Evolutionary conservation across 2,329 filamentous ascomycete species (phyloP).

Genomic region (Xylariales sp.): DNA sequence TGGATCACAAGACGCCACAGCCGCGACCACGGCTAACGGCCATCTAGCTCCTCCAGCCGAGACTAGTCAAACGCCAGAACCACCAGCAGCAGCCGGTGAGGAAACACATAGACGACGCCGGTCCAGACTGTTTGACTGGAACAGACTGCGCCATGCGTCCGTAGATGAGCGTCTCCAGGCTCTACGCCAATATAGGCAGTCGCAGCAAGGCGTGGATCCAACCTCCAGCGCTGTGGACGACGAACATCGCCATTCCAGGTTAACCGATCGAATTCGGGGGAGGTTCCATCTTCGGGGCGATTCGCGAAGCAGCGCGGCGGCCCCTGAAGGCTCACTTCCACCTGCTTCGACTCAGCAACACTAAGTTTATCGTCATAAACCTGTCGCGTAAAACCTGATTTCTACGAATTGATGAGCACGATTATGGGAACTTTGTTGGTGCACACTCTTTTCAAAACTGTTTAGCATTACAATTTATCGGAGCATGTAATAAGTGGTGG

Average conservation of each 20-base stretch:
- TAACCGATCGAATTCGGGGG: slow-evolving; percentile 64
- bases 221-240: slow-evolving; percentile 52
- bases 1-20: slow-evolving; percentile 21
- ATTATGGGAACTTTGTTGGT: background rate
- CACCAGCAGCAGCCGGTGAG: slow-evolving; percentile 41
- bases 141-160: slow-evolving; percentile 67
- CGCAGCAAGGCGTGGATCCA: slow-evolving; percentile 50
- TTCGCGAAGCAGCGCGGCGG: slow-evolving; percentile 59
- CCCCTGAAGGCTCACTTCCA: slow-evolving; percentile 31
- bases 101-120: slow-evolving; percentile 56
- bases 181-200: slow-evolving; percentile 62
- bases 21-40: slow-evolving; percentile 6
- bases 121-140: slow-evolving; percentile 67
- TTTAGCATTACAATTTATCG: slow-evolving; percentile 22
- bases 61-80: slow-evolving; percentile 45
- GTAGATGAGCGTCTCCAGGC: slow-evolving; percentile 72
- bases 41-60: slow-evolving; percentile 39
- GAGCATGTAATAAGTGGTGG: slow-evolving; percentile 3
- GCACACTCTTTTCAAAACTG: background rate
- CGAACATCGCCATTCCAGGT: slow-evolving; percentile 55
- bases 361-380: background rate
- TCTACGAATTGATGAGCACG: slow-evolving; percentile 16
- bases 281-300: slow-evolving; percentile 65
- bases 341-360: slow-evolving; percentile 24
- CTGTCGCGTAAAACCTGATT: background rate